These are phyloP conservation scores for Conticribra weissflogii DNA, from an alignment of 108 stramenopile genomes.

Conservation along the genomic window DNA sequence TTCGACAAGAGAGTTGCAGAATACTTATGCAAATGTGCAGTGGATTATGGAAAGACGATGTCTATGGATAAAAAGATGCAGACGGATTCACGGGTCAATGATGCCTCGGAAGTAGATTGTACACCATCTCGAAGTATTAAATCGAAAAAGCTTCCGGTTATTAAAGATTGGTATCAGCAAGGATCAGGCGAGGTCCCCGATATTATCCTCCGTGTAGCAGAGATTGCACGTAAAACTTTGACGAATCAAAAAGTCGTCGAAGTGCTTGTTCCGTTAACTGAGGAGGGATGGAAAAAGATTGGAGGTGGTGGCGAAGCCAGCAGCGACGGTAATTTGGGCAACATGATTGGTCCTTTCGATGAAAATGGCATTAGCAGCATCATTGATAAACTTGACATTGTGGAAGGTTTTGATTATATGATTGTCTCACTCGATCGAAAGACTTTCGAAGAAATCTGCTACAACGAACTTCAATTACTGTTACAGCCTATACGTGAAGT, in stretches of 20 bases:
- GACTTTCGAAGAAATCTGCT: slow-evolving; percentile 68
- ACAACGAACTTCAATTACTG: slow-evolving; percentile 64
- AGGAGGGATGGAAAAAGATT: slow-evolving; percentile 67
- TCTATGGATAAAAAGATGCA: not conserved
- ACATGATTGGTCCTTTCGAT: slow-evolving; percentile 42
- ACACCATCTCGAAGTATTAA: too few relatives aligned
- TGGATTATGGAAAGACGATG: slow-evolving; percentile 41
- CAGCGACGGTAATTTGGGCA: not conserved
- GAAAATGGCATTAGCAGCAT: slow-evolving; percentile 2
- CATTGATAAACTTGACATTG: slow-evolving; percentile 16
- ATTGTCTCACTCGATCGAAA: slow-evolving; percentile 54
- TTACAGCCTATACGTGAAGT: slow-evolving; percentile 82
- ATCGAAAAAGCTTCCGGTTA: not conserved
- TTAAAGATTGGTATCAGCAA: slow-evolving; percentile 35
- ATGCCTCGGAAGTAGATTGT: too few relatives aligned
- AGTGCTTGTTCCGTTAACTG: slow-evolving; percentile 66
- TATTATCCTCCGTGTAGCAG: slow-evolving; percentile 66
- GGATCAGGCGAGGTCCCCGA: slow-evolving; percentile 49
- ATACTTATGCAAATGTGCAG: slow-evolving; percentile 48
- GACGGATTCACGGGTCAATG: too few relatives aligned
- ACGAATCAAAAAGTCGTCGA: slow-evolving; percentile 66
- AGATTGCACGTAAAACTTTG: slow-evolving; percentile 67
- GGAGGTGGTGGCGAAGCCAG: slow-evolving; percentile 9
- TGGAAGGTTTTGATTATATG: slow-evolving; percentile 41
- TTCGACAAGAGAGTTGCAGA: slow-evolving; percentile 86